Evolutionary conservation across 352 stramenopile species (phyloP), one percentile per base, ranked within the genome.

Genomic region (Pythium vanterpoolii): DNA sequence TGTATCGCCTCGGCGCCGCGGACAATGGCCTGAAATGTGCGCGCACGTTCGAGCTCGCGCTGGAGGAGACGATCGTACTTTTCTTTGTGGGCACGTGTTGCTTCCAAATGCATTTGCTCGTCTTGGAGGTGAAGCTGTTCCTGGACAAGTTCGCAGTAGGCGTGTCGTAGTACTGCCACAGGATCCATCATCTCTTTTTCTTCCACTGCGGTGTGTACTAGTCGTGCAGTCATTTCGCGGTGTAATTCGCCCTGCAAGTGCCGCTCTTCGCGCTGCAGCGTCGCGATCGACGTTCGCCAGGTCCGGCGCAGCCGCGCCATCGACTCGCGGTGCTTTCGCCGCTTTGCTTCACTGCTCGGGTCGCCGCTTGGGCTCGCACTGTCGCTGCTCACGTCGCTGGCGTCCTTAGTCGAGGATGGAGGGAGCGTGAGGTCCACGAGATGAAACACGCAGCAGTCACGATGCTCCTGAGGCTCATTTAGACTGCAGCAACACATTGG

Each of bases 301-400:
- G 19, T 28, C 8, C 26, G 56, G 4, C 56, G 56, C 1, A 63
- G 21, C 5, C 56, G 46, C 2, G 47, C 56, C 46, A 63, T 56
- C 9, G 46, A 49, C 38, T 63, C 56, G 36, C 56, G 56, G 36
- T 56, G 46, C 43, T 53, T 61, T 19, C 45, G 45, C 14, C 44
- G 31, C 11, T 36, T 45, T 5, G 40, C 34, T 36, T 13, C 11
- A 1, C 34, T 40, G 34, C 34, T 10, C n/a, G 34, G 39, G 10
- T 47, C 36, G 5, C 27, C 16, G 3, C 18, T 16, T 26, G 39
- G 23, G 13, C 26, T n/a, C 16, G 30, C 43, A 34, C 34, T 11
- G 16, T 14, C 23, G 26, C 38, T 50, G 51, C n/a, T 49, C 13
- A 19, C 21, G 4, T 50, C 27, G 18, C 27, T 49, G n/a, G n/a